Conservation (phyloP, 208 protist species). For the Trichomonas vaginalis region DNA sequence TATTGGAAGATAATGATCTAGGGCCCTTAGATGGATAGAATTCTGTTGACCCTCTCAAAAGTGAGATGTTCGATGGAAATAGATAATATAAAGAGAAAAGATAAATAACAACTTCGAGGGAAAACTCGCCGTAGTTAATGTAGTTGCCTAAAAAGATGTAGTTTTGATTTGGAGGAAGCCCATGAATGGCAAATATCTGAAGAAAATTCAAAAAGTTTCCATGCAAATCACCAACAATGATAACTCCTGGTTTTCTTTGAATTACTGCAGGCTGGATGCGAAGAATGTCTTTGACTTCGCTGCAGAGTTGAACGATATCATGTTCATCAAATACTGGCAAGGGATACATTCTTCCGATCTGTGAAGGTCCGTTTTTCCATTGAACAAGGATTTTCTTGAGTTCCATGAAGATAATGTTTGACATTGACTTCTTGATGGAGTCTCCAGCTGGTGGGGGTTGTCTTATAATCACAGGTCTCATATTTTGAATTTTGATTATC, state of each 20-base stretch:
- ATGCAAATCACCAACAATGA: not conserved
- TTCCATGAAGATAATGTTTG: not conserved
- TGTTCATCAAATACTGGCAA: not conserved
- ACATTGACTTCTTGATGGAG: not conserved
- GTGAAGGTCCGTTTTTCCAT: not conserved
- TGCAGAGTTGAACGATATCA: not conserved
- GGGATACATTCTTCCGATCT: not conserved
- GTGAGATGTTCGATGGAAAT: not conserved
- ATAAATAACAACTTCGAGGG: not conserved
- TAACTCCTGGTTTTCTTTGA: not conserved
- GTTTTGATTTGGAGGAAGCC: not conserved
- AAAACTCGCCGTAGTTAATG: not conserved
- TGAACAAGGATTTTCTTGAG: not conserved
- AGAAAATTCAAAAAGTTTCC: not conserved
- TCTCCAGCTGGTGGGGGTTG: not conserved
- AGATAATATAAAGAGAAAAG: not conserved
- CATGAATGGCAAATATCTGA: not conserved
- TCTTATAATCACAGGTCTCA: too few species aligned
- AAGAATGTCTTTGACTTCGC: not conserved
- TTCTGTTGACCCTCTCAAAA: not conserved
- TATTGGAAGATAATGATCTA: not conserved
- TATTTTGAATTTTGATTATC: too few species aligned
- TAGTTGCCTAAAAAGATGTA: not conserved
- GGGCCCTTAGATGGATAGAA: not conserved
- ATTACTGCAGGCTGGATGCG: not conserved